phyloP scores from a whole-genome alignment of 768 basidiomycete genomes.

The Leccinum uliginosum region DNA sequence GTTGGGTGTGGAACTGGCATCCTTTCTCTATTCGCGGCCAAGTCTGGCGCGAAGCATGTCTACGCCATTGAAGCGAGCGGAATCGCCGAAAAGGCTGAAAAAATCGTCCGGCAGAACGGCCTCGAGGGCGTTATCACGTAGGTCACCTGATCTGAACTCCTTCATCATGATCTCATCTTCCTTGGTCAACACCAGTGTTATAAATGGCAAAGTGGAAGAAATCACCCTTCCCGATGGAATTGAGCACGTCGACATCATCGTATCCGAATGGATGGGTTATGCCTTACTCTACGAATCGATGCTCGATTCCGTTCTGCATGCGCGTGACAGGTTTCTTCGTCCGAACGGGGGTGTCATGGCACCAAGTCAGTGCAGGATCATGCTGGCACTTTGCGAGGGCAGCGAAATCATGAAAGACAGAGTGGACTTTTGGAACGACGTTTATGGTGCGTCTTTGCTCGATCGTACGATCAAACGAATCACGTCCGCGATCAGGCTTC shows the following conservation, averaged over 20 bases:
- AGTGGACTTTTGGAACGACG: constrained; percentile 83
- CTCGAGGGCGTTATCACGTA: constrained; percentile 68
- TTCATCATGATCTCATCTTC: constrained; percentile 8
- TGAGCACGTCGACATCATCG: constrained; percentile 84
- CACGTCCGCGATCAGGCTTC: constrained; percentile 57
- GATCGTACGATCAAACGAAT: background rate
- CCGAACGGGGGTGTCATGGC: constrained; percentile 76
- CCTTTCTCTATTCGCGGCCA: constrained; percentile 84
- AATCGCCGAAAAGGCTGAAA: constrained; percentile 70
- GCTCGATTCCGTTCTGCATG: constrained; percentile 91
- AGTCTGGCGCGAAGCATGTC: constrained; percentile 84
- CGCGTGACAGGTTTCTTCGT: constrained; percentile 81
- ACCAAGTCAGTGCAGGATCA: constrained; percentile 84
- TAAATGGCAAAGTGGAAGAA: constrained; percentile 89
- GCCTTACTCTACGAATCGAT: constrained; percentile 92
- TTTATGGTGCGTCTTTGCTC: constrained; percentile 62
- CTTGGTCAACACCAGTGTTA: constrained; percentile 45
- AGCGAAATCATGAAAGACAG: constrained; percentile 74
- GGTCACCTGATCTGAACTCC: constrained; percentile 16
- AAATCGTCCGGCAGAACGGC: constrained; percentile 74
- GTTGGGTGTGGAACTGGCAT: constrained; percentile 97
- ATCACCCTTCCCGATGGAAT: constrained; percentile 69
- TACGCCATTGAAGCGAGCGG: constrained; percentile 90
- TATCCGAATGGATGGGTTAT: constrained; percentile 99
- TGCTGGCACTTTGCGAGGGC: constrained; percentile 79